Percentiles rank a stretch among this genome's conserved stretches.
Conservation (phyloP, 805 yeast genomes). For the Kodamaea kakaduensis region DNA sequence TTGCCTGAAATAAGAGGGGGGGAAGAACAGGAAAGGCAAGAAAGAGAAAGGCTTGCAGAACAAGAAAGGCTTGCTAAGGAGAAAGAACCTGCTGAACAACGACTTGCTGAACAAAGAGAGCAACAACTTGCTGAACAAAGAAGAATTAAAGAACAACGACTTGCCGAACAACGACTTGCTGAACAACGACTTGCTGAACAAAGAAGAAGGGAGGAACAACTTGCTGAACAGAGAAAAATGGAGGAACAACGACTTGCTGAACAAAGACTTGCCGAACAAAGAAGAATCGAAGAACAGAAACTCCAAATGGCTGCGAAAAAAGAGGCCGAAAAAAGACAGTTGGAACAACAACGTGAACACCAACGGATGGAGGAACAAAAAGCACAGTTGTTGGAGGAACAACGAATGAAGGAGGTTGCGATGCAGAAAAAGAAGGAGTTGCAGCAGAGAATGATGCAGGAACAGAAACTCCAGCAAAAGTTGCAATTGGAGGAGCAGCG, state of each 20-base stretch:
- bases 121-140: constrained; percentile 12
- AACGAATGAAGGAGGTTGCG: no score
- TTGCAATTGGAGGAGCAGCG: no score
- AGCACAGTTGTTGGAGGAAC: no score
- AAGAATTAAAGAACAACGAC: constrained; percentile 5
- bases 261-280: not conserved
- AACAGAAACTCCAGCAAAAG: no score
- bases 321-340: no score
- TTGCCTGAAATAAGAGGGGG: not conserved
- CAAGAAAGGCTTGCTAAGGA: not conserved
- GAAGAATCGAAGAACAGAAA: not conserved
- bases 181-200: not conserved
- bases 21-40: constrained; percentile 1
- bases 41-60: not conserved
- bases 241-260: constrained; percentile 2
- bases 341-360: constrained; percentile 13
- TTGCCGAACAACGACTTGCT: not conserved
- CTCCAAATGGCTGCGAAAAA: no score
- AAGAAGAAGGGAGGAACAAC: constrained; percentile 15
- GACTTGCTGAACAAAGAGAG: constrained; percentile 6
- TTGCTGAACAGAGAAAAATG: constrained; percentile 6
- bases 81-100: not conserved
- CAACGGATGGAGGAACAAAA: constrained; percentile 4
- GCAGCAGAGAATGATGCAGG: no score
- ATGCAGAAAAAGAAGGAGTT: no score